Base-by-base conservation (phyloP, 2,329 filamentous ascomycete species). In the Meredithiella fracta region DNA sequence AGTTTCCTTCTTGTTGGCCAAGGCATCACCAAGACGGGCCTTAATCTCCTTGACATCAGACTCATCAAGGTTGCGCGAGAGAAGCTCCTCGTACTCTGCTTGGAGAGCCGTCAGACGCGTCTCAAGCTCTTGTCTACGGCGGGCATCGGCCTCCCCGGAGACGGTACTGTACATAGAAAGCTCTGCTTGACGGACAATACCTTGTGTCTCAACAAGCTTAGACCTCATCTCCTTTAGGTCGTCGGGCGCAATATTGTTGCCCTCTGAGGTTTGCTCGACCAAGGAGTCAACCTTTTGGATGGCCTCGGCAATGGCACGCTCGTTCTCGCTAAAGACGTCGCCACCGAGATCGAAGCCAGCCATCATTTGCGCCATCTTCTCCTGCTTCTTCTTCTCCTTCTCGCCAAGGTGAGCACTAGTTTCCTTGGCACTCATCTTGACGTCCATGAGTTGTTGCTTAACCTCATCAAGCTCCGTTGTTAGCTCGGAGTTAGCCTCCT, bases 351-450 rank as follows among this genome's bases (percentile, higher is more conserved):
- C 91, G 64, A 98, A 97, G 2, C 91, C 89, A 58, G 92, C 92
- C 91, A 98, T 96, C 92, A 98, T 98, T 77, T 96, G 86, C 47
- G 92, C 92, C 92, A 98, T 98, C 71, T 94, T 92, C 72, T 98
- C 92, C 0, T 90, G 88, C 77, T 98, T 98, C 73, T 89, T 90
- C 75, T 89, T 91, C 71, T 97, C 94, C 76, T 98, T 98, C 70
- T 97, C 92, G 63, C 97, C 91, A 20, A 94, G 73, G 15, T 88
- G 84, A 7, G 89, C 89, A 47, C 80, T 89, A 1, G 86, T 91
- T 71, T 97, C 92, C 72, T 92, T 94, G 57, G 91, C 89, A 62
- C 82, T 92, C 86, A 97, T 96, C 73, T 91, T 91, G 50, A 92
- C 89, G 67, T 97, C 90, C 17, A 97, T 76, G 54, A 98, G 80